phyloP scores from a whole-genome alignment of 768 basidiomycete species.

The Crassisporium funariophilum region DNA sequence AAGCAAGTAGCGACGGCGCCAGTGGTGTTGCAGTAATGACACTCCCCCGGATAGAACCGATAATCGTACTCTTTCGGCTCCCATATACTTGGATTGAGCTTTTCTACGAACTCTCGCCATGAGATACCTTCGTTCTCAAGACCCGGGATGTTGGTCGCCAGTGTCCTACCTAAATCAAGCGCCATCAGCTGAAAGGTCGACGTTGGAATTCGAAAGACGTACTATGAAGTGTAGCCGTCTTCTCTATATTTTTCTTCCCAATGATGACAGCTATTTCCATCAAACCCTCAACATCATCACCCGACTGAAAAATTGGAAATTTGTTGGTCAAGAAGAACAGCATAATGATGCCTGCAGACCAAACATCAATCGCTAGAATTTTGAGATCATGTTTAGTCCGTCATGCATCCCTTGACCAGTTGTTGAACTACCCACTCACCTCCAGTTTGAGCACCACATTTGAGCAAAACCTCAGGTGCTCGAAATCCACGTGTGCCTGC shows the following conservation, averaged over 20 bases:
- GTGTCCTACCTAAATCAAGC: constrained; percentile 71
- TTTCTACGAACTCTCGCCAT: constrained; percentile 76
- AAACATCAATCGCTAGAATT: constrained; percentile 86
- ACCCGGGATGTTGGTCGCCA: constrained; percentile 87
- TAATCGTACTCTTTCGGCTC: constrained; percentile 52
- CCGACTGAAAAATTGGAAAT: constrained; percentile 93
- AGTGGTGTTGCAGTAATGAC: constrained; percentile 25
- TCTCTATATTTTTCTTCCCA: constrained; percentile 82
- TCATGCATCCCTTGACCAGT: neutral
- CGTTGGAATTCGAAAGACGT: constrained; percentile 33
- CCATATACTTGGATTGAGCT: constrained; percentile 72
- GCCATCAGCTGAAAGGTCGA: neutral
- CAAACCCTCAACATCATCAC: constrained; percentile 91
- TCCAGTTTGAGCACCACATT: constrained; percentile 91
- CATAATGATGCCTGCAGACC: constrained; percentile 92
- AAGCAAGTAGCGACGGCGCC: constrained; percentile 5
- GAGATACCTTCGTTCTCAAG: constrained; percentile 65
- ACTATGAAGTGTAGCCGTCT: constrained; percentile 88
- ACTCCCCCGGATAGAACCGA: constrained; percentile 57
- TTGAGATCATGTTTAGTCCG: neutral
- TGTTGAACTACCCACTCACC: constrained; percentile 50
- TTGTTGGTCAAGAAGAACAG: constrained; percentile 91
- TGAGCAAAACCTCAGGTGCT: constrained; percentile 93
- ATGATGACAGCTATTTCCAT: constrained; percentile 93
- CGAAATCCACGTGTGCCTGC: constrained; percentile 97